Evolutionary conservation across 306 rosid species (phyloP), one percentile per base, ranked within the genome.

Genomic region (Cicer yamashitae): DNA sequence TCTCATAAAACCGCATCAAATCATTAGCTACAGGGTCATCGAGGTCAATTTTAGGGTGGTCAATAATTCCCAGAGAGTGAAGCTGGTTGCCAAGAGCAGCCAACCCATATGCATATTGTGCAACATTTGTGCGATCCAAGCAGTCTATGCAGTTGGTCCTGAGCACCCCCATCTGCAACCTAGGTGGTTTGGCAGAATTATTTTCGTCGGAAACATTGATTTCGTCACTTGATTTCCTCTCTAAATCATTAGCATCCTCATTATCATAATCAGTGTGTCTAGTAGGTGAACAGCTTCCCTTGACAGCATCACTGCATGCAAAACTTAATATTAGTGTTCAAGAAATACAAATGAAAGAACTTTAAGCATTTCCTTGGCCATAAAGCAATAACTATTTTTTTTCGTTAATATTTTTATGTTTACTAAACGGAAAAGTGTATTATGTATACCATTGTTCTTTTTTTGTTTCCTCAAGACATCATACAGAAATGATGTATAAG

Each of bases 111-210:
- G 96, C 96, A 85, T 89, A 96, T 69, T 96, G 99, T 7, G 99
- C 99, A 77, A 92, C 99, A 75, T 96, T 96, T 80, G 99, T 96
- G 78, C 99, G 99, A 77, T 96, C 99, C 78, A 96, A 79, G 82
- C 99, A 96, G 88, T 96, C 99, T 52, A 96, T 90, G 78, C 99
- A 96, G 71, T 96, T 96, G 88, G 98, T 96, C 89, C 99, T 84
- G 44, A 92, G 86, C 74, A 92, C 99, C 52, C 99, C 99, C 72
- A 40, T 87, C 74, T 96, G 99, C 82, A 89, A 67, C 85, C 80
- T 82, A 54, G 86, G 79, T 65, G 77, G 68, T 76, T 83, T 87
- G 73, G 71, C 75, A 71, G 71, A 67, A 63, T 74, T 74, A 61
- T 77, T 84, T 77, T 82, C 86, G 65, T 66, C 72, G 41, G 77